phyloP scores from a whole-genome alignment of 2,329 filamentous ascomycete genomes.

The Pseudogymnoascus verrucosus region DNA sequence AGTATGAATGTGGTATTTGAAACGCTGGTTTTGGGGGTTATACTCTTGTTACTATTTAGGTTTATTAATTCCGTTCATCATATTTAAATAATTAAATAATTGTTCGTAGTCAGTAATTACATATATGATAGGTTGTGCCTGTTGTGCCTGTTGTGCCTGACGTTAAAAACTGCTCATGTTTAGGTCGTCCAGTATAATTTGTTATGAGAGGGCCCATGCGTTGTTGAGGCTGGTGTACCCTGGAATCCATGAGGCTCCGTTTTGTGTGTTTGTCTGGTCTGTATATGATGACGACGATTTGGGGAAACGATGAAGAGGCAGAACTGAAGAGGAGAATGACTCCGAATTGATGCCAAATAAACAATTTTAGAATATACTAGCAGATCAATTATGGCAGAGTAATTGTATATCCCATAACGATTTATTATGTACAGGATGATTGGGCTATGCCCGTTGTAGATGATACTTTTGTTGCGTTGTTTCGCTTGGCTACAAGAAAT shows the following conservation, averaged over 20 bases:
- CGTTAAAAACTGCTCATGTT: background rate
- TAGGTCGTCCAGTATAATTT: background rate
- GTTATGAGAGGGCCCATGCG: background rate
- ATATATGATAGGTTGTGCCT: background rate
- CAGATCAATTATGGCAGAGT: background rate
- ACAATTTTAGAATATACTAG: background rate
- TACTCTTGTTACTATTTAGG: too few species aligned
- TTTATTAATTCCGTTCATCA: background rate
- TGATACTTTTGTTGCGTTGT: constrained; percentile 8
- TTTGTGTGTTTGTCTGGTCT: background rate
- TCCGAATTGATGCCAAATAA: background rate
- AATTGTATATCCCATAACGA: background rate
- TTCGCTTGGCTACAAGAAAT: constrained; percentile 9
- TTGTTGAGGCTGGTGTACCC: constrained; percentile 3
- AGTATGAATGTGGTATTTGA: background rate
- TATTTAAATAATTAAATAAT: background rate
- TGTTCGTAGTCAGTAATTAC: background rate
- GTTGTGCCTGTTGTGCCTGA: background rate
- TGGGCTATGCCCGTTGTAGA: constrained; percentile 7
- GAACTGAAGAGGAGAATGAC: background rate
- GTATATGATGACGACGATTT: constrained; percentile 1
- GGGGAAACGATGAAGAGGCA: background rate
- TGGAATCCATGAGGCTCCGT: background rate
- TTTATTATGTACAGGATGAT: background rate
- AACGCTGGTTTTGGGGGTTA: background rate